Percentiles rank a stretch among this genome's conserved stretches.
phyloP scores from a whole-genome alignment of 1,139 yeast genomes.

The Candida tunisiensis region DNA sequence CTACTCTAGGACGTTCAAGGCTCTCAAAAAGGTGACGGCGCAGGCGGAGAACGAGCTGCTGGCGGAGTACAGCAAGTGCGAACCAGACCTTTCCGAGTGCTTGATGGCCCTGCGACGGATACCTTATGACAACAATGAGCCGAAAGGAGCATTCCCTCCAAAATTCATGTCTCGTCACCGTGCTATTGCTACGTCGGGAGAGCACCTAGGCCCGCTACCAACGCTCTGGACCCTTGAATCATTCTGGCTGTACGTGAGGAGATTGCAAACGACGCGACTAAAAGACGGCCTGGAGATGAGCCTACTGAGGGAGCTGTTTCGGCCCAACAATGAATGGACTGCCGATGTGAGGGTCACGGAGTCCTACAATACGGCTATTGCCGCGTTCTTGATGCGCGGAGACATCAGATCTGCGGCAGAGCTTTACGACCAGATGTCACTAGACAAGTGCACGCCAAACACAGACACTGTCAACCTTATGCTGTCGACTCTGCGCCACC shows the following conservation, averaged over 20 bases:
- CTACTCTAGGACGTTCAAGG: background rate
- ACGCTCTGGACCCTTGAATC: background rate
- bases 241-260: background rate
- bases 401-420: background rate
- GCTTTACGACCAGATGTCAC: background rate
- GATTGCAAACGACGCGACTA: background rate
- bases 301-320: conserved; percentile 21
- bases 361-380: background rate
- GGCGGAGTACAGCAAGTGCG: background rate
- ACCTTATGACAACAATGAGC: background rate
- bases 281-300: conserved; percentile 4
- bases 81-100: background rate
- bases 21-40: background rate
- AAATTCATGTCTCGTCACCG: background rate
- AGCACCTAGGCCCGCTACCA: background rate
- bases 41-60: background rate
- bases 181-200: background rate
- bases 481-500: background rate
- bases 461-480: background rate
- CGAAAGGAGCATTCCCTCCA: background rate
- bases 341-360: conserved; percentile 4
- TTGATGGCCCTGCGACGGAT: background rate
- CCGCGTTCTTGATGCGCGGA: background rate
- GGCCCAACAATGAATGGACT: conserved; percentile 23
- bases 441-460: background rate